Base-by-base conservation (phyloP, 1,284 basidiomycete species). In the Nidula niveotomentosa region DNA sequence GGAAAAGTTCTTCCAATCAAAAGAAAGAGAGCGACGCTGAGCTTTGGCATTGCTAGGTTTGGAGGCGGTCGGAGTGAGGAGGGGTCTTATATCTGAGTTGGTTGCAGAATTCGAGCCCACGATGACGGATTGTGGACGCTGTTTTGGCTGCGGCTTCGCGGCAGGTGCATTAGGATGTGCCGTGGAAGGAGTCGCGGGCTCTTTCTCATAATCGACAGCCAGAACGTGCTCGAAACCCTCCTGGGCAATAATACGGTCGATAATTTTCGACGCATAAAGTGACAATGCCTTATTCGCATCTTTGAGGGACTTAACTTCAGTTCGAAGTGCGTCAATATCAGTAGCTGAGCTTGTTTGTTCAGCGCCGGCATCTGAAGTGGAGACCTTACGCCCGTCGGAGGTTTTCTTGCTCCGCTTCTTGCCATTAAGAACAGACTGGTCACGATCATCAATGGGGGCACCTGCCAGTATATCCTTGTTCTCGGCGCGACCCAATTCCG, bases 281-380 rank as follows among this genome's bases (percentile, higher is more conserved):
- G 92, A 93, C 9, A 98, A 77, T 0, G 94, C 94, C 69, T 96
- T 96, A 79, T 97, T 97, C 48, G 93, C 93, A 69, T 98, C 96
- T 68, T 91, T 92, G 68, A 97, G 83, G 43, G 85, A 87, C 72
- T 95, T 95, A 65, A 96, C 86, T 71, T 97, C 95, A 17, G 74
- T 81, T 46, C 86, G 80, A 47, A 94, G 76, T 8, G 85, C 82
- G 47, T 90, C 86, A 59, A 91, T 67, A 61, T 92, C 89, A 56
- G 72, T 78, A 51, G 70, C 60, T 39, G 79, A 71, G 15, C 65
- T 65, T 52, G 70, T 74, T 3, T 72, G 63, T 48, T 84, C 81
- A 18, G 71, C 74, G 47, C 63, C 59, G 45, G 55, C 58, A 39
- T 78, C 77, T 23, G 70, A 74, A 47, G 67, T 66, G 54, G 73